Percentiles rank a stretch among this genome's conserved stretches.
Evolutionary conservation across 352 stramenopile genomes (phyloP).

Genomic region (Pythium insidiosum): DNA sequence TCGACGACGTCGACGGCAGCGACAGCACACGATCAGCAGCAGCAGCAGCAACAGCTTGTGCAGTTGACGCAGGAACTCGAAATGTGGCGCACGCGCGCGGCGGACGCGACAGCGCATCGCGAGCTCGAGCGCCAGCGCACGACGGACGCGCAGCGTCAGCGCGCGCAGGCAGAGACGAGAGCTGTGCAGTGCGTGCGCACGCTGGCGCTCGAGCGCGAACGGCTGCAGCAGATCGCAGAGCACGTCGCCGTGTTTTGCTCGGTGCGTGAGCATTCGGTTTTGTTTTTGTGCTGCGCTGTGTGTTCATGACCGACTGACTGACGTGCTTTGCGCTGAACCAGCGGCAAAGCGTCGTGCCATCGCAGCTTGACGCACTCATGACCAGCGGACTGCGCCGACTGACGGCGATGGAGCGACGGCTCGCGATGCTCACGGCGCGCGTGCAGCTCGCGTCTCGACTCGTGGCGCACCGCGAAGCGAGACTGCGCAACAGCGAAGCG

Average conservation of each 20-base stretch:
- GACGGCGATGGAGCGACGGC: slow-evolving; percentile 25
- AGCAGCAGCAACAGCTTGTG: background rate
- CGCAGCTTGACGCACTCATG: background rate
- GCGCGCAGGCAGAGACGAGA: slow-evolving; percentile 27
- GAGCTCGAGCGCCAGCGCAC: slow-evolving; percentile 35
- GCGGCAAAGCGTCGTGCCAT: too few relatives aligned
- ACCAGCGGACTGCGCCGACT: background rate
- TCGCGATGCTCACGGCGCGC: slow-evolving; percentile 29
- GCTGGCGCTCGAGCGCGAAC: slow-evolving; percentile 39
- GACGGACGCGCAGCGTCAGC: slow-evolving; percentile 17
- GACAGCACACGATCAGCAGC: background rate
- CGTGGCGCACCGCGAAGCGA: slow-evolving; percentile 39
- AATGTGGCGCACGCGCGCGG: slow-evolving; percentile 40
- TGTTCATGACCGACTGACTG: background rate
- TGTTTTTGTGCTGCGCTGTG: background rate
- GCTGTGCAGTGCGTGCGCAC: slow-evolving; percentile 33
- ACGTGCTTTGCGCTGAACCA: background rate
- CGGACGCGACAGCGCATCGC: slow-evolving; percentile 50
- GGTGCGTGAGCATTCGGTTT: slow-evolving; percentile 16
- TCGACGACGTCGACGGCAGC: background rate
- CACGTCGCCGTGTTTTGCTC: slow-evolving; percentile 33
- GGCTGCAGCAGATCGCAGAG: slow-evolving; percentile 31
- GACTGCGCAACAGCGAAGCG: slow-evolving; percentile 58
- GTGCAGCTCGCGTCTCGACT: slow-evolving; percentile 30
- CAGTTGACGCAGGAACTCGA: slow-evolving; percentile 24